Conservation (phyloP, 2,329 filamentous ascomycete species). For the Botrytis fabae region DNA sequence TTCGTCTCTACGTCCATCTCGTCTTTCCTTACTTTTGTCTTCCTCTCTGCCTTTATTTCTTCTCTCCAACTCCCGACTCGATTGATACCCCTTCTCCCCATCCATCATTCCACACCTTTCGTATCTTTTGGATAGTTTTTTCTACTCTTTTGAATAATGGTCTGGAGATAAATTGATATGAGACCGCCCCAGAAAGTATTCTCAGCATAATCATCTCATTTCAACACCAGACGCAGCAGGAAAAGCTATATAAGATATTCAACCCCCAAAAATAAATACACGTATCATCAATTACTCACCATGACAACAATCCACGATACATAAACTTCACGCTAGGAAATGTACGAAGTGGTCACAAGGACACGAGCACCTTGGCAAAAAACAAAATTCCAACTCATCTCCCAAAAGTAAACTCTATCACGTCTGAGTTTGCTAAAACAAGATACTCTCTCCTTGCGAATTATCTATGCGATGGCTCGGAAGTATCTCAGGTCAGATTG, state of each 20-base stretch:
- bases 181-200: not conserved
- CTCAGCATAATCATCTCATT: not conserved
- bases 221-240: accelerated
- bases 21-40: not conserved
- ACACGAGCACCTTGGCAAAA: not conserved
- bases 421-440: not conserved
- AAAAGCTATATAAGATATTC: not conserved
- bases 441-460: not conserved
- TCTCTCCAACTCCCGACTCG: not conserved
- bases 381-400: not conserved
- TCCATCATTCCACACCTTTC: not conserved
- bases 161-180: not conserved
- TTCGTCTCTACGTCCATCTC: not conserved
- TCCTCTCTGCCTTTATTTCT: not conserved
- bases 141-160: not conserved
- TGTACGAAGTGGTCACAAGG: not conserved
- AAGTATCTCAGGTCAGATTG: not conserved
- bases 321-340: not conserved
- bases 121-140: accelerated
- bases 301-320: not conserved
- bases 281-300: not conserved
- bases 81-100: not conserved
- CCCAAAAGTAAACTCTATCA: not conserved
- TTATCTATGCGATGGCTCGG: too few species aligned
- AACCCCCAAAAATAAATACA: not conserved